Percentiles rank a stretch among this genome's conserved stretches.
phyloP scores from a whole-genome alignment of 2,329 filamentous ascomycete genomes.

The Diaporthe humulicola region DNA sequence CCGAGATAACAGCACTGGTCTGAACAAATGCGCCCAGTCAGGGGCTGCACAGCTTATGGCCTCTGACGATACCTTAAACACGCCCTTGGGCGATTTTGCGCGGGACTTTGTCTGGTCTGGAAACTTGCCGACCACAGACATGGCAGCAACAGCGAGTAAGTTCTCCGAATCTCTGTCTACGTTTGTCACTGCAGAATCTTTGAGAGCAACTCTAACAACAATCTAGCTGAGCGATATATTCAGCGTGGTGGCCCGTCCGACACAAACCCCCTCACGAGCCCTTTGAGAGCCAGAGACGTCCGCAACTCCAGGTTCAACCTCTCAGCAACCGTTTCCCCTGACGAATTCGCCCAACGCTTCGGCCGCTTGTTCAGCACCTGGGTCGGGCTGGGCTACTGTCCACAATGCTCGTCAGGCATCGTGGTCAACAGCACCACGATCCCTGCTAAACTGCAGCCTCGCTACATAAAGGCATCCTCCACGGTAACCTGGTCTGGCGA shows the following conservation, averaged over 20 bases:
- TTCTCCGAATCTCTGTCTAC: not conserved
- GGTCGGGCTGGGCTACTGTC: conserved; percentile 39
- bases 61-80: not conserved
- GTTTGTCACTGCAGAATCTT: not conserved
- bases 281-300: not conserved
- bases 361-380: conserved; percentile 41
- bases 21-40: conserved; percentile 9
- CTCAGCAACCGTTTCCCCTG: conserved; percentile 3
- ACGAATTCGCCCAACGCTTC: conserved; percentile 34
- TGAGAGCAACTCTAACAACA: not conserved
- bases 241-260: conserved; percentile 13
- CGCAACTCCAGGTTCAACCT: conserved; percentile 26
- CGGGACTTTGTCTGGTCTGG: conserved; percentile 27
- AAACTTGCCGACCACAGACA: conserved; percentile 4
- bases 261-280: not conserved
- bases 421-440: conserved; percentile 16
- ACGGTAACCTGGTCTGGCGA: conserved; percentile 20
- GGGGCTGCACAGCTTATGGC: not conserved
- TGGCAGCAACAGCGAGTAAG: conserved; percentile 27
- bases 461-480: not conserved
- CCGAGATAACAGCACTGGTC: not conserved
- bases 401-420: conserved; percentile 29
- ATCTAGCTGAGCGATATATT: conserved; percentile 27
- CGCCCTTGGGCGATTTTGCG: conserved; percentile 32
- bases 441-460: conserved; percentile 15